Base-by-base conservation (phyloP, 345 rosid species). In the Citrus mangshanensis region DNA sequence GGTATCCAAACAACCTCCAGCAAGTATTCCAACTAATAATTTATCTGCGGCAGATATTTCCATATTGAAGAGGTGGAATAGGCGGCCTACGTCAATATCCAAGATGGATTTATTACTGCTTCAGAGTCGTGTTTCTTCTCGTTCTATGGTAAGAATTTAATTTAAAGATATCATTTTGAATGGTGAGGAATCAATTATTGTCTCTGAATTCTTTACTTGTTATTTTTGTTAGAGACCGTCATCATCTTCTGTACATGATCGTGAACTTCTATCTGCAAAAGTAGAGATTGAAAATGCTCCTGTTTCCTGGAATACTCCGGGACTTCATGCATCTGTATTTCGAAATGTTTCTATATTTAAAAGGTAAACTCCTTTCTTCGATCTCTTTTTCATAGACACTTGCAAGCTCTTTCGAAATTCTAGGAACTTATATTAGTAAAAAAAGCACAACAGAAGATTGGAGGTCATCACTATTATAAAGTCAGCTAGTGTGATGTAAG, bases 321-420 rank as follows among this genome's bases (percentile, higher is more conserved):
- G 86, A 76, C 88, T 92, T 28, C 18, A 84, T 66, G 82, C 91
- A 40, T 87, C 86, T 40, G 75, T 89, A 70, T 93, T 91, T 84
- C 87, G 85, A 79, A 92, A 95, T 81, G 28, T 90, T 78, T 93
- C 98, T 72, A 86, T 24, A 84, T 93, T 95, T 86, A 79, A 67
- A 83, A 90, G 92, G 98, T 89, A 40, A 68, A 30, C 58, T 74
- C 34, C 40, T 24, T 4, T 9, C 60, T 60, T 60, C 10, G 1
- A 54, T 7, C 59, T 6, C 30, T 5, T 21, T 74, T 60, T 63
- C 1, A 4, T 2, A 13, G 46, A 42, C 34, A 75, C 58, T 63
- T 40, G 54, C 58, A 14, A 2, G 55, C 18, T 40, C 38, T 25
- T 40, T 38, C 4, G 42, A 71, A 34, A 71, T 30, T 38, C 37